phyloP scores from a whole-genome alignment of 2,329 filamentous ascomycete species.

The Leptographium galeiforme region DNA sequence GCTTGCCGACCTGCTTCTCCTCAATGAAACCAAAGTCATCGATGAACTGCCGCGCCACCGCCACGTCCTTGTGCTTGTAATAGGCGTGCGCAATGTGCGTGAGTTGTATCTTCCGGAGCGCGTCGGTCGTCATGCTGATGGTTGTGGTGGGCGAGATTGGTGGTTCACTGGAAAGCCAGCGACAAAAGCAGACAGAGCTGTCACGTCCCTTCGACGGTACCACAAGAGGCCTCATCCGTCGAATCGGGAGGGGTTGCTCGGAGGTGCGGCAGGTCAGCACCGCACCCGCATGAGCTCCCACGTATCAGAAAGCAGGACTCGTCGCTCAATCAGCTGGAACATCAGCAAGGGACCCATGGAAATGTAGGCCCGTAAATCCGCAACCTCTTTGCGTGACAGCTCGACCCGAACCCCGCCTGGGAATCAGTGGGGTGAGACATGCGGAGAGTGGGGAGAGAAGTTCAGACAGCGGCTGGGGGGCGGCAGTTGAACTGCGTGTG shows the following conservation, averaged over 20 bases:
- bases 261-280: no score
- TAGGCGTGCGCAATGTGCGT: conserved; percentile 29
- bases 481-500: not conserved
- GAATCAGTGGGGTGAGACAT: not conserved
- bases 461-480: not conserved
- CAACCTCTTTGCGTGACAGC: not conserved
- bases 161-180: not conserved
- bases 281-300: no score
- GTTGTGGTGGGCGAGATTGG: not conserved
- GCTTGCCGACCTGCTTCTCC: conserved; percentile 23
- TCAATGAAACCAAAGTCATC: conserved; percentile 34
- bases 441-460: not conserved
- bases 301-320: no score
- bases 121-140: conserved; percentile 13
- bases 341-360: no score
- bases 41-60: conserved; percentile 27
- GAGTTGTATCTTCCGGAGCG: conserved; percentile 21
- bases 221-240: no score
- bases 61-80: conserved; percentile 33
- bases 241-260: no score
- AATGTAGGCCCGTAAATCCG: not conserved
- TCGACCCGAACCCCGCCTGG: not conserved
- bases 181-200: no score
- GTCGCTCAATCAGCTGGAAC: no score
- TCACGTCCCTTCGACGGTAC: no score